Evolutionary conservation across 2,329 filamentous ascomycete genomes (phyloP).

Genomic region (Emericellopsis cladophorae): DNA sequence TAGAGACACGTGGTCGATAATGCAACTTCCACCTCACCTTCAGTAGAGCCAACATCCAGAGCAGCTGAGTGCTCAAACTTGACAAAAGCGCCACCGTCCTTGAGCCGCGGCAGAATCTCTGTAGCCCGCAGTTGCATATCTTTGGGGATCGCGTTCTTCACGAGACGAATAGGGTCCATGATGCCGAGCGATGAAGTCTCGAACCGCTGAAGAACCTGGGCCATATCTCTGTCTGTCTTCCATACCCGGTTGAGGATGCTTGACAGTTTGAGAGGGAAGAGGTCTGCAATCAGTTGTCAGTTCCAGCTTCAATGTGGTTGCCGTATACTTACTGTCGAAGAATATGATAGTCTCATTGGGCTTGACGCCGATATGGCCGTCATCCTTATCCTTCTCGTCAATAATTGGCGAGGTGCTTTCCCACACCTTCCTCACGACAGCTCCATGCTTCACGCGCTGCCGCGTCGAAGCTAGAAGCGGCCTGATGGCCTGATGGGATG

Average conservation of each 20-base stretch:
- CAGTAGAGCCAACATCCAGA: conserved; percentile 25
- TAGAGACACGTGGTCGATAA: background rate
- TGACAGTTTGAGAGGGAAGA: conserved; percentile 68
- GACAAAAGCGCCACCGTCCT: conserved; percentile 88
- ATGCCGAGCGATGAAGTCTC: conserved; percentile 35
- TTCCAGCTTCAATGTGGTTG: background rate
- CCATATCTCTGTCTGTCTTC: conserved; percentile 34
- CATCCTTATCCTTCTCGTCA: conserved; percentile 46
- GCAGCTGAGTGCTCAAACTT: conserved; percentile 53
- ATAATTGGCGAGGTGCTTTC: conserved; percentile 6
- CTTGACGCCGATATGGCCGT: conserved; percentile 68
- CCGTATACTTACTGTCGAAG: conserved; percentile 59
- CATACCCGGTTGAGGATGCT: conserved; percentile 31
- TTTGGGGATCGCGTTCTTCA: conserved; percentile 50
- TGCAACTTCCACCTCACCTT: conserved; percentile 15
- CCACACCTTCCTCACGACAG: conserved; percentile 2
- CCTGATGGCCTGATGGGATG: background rate
- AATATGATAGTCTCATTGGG: conserved; percentile 77
- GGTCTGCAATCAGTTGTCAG: conserved; percentile 36
- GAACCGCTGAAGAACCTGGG: conserved; percentile 37
- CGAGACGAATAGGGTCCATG: conserved; percentile 37
- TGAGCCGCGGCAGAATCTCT: conserved; percentile 71
- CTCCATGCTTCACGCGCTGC: background rate
- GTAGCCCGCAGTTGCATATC: conserved; percentile 56
- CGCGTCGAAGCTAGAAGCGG: background rate